phyloP scores from a whole-genome alignment of 2,329 filamentous ascomycete genomes.

The Pyrenochaeta sp. region DNA sequence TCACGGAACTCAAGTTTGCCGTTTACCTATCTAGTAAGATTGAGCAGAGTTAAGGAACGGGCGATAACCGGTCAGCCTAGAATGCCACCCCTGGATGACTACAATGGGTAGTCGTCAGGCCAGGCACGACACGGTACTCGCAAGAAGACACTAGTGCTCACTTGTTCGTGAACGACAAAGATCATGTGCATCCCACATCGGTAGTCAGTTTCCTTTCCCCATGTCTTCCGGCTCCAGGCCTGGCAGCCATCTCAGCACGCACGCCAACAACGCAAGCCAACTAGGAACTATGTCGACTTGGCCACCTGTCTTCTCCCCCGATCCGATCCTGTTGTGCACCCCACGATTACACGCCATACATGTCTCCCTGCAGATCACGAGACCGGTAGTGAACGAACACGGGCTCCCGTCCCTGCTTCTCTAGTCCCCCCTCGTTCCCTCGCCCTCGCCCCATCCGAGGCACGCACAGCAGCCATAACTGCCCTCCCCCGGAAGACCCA shows the following conservation, averaged over 20 bases:
- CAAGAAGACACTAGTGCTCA: conserved; percentile 4
- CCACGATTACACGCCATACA: neutral
- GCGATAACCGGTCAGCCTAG: neutral
- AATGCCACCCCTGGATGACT: neutral
- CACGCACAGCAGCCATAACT: too few relatives aligned
- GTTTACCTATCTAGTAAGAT: too few relatives aligned
- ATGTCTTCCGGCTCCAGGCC: neutral
- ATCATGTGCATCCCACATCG: neutral
- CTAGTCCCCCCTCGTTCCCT: conserved; percentile 8
- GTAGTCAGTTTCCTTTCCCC: neutral
- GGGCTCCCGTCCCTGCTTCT: too few relatives aligned
- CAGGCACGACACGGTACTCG: neutral
- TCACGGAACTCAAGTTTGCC: too few relatives aligned
- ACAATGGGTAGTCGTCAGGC: too few relatives aligned
- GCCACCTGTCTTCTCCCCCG: conserved; percentile 16
- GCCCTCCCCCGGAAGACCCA: conserved; percentile 5
- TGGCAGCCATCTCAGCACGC: conserved; percentile 1
- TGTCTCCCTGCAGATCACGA: too few relatives aligned
- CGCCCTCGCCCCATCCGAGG: too few relatives aligned
- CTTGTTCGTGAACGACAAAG: neutral
- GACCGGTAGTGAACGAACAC: too few relatives aligned
- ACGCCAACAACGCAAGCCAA: neutral
- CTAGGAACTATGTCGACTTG: too few relatives aligned
- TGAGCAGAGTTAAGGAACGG: too few relatives aligned
- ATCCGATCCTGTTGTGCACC: too few relatives aligned